These are phyloP conservation scores for Sanghuangporus weigelae DNA, from an alignment of 1,284 basidiomycete species.

Conservation along the genomic window DNA sequence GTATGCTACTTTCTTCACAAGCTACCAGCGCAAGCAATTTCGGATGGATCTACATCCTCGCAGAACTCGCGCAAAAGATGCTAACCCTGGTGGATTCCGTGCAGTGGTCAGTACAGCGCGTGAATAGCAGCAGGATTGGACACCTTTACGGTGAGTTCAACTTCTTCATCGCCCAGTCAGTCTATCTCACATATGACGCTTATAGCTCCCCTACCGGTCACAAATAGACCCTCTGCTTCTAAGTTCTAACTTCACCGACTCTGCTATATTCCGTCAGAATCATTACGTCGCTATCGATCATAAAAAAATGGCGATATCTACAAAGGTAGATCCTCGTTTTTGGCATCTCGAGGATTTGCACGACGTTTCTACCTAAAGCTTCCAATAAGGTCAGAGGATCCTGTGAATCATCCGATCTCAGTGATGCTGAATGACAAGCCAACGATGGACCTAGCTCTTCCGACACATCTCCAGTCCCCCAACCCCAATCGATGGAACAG, in stretches of 20 bases:
- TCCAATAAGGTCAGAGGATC: neutral
- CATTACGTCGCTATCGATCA: constrained; percentile 45
- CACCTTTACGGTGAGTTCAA: too few relatives aligned
- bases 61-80: neutral
- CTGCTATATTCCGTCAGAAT: constrained; percentile 42
- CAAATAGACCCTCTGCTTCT: constrained; percentile 39
- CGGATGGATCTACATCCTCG: neutral
- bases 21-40: neutral
- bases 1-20: neutral
- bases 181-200: too few relatives aligned
- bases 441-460: neutral
- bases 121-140: too few relatives aligned
- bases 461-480: neutral
- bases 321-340: neutral
- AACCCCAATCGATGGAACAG: neutral
- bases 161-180: too few relatives aligned
- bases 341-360: neutral
- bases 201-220: constrained; percentile 41
- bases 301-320: constrained; percentile 40
- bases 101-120: neutral
- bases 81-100: neutral
- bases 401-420: neutral
- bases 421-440: neutral
- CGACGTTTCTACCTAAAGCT: neutral
- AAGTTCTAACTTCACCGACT: constrained; percentile 46